Base-by-base conservation (phyloP, 2,329 filamentous ascomycete species). In the Fusarium tuaranense region DNA sequence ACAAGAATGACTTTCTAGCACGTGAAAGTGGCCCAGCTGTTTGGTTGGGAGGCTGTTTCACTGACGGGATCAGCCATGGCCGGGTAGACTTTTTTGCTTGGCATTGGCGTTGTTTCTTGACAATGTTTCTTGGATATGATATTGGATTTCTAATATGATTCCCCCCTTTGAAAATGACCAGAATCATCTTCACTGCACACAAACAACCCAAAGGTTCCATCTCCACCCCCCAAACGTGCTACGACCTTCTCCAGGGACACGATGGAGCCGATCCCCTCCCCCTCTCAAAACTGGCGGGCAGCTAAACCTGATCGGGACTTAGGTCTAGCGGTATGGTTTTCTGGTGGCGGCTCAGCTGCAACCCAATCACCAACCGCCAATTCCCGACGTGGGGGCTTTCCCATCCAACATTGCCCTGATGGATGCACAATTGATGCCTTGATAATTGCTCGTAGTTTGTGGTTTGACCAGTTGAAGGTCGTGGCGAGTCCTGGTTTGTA, bases 21-120 rank as follows among this genome's bases (percentile, higher is more conserved):
- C 71, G 76, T 78, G 76, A 78, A 78, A 73, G 53, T 75, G 76
- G 76, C 76, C 76, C 73, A 75, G 46, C 63, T 61, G 66, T 68
- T 67, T 77, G 73, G 76, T 76, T 73, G 69, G 76, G 63, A 76
- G 66, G 25, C 32, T 64, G 41, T 55, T 44, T 61, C 63, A 44
- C 27, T 46, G 27, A 30, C 7, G 46, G 14, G 14, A 53, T 46
- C 7, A 36, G 59, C 63, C 57, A 59, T 46, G 66, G 12, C 41
- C n/a, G 48, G 46, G 5, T 18, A 10, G 22, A 5, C 1, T 27
- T 27, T 61, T 61, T 65, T 1, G 30, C 12, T 61, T 51, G n/a
- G 14, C 30, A 4, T 34, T 34, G 20, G 34, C 16, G 14, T 36
- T 6, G n/a, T 5, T 22, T 64, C 32, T 30, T 27, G 39, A 44